These are phyloP conservation scores for Fusarium agapanthi DNA, from an alignment of 2,329 filamentous ascomycete genomes.

Conservation along the genomic window DNA sequence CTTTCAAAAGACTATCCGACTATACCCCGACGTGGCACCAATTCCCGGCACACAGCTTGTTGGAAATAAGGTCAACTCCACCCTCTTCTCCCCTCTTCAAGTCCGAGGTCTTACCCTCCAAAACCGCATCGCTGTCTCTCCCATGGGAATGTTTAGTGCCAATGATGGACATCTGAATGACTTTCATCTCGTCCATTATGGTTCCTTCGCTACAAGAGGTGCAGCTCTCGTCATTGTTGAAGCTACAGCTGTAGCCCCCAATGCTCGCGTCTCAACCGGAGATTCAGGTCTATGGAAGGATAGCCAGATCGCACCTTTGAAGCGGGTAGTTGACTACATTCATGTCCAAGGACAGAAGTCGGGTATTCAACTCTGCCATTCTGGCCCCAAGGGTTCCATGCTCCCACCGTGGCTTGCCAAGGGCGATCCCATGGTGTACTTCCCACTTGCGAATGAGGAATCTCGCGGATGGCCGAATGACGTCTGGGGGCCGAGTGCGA, in stretches of 20 bases:
- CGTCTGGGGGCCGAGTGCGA: background rate
- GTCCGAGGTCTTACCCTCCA: background rate
- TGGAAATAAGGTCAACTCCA: rapidly evolving
- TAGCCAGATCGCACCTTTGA: background rate
- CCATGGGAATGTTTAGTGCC: background rate
- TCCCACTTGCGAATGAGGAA: background rate
- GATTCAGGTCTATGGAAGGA: background rate
- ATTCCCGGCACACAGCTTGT: background rate
- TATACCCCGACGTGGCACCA: rapidly evolving
- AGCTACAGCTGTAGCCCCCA: background rate
- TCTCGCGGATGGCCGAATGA: background rate
- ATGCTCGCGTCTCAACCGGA: background rate
- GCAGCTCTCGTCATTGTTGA: background rate
- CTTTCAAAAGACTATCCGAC: rapidly evolving
- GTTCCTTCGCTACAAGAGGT: background rate
- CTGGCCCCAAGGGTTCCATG: background rate
- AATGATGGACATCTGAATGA: background rate
- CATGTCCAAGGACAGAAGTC: background rate
- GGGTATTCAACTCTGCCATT: background rate
- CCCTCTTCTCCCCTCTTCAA: background rate
- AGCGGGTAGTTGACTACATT: background rate
- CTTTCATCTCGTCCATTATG: background rate
- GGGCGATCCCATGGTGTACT: background rate
- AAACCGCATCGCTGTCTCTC: background rate
- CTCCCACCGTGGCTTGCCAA: background rate